phyloP scores from a whole-genome alignment of 108 stramenopile genomes.

The Chaetoceros muelleri region DNA sequence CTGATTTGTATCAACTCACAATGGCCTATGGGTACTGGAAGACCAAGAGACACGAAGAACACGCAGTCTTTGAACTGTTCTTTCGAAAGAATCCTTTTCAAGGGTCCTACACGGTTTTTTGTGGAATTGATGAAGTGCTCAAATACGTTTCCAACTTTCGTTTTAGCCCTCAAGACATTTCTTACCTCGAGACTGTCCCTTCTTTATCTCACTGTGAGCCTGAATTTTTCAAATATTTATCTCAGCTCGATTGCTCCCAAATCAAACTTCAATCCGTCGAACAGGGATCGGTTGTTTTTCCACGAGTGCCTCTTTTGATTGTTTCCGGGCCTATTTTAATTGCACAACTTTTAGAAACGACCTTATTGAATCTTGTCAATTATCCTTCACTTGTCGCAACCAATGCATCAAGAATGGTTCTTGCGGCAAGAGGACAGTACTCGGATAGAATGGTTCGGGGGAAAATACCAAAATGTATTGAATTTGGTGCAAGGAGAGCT shows the following conservation, averaged over 20 bases:
- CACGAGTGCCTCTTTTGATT: constrained; percentile 66
- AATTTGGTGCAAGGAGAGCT: constrained; percentile 96
- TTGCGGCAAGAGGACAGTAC: constrained; percentile 67
- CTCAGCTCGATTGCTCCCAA: constrained; percentile 53
- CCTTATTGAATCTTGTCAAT: constrained; percentile 91
- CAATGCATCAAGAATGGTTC: constrained; percentile 94
- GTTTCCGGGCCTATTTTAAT: constrained; percentile 85
- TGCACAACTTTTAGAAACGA: constrained; percentile 93
- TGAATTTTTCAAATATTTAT: constrained; percentile 81
- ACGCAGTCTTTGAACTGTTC: constrained; percentile 86
- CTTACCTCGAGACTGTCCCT: constrained; percentile 60
- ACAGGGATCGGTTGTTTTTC: constrained; percentile 88
- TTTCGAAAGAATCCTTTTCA: constrained; percentile 96
- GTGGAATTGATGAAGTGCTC: constrained; percentile 86
- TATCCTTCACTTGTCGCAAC: constrained; percentile 89
- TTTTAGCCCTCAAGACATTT: constrained; percentile 72
- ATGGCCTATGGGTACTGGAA: constrained; percentile 99
- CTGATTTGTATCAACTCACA: constrained; percentile 97
- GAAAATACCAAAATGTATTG: constrained; percentile 46
- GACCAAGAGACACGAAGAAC: constrained; percentile 64
- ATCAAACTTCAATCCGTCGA: constrained; percentile 64
- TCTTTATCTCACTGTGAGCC: constrained; percentile 57
- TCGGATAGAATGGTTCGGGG: constrained; percentile 21
- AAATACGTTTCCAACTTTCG: constrained; percentile 56
- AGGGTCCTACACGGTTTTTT: constrained; percentile 89